These are phyloP conservation scores for Pyricularia pennisetigena DNA, from an alignment of 2,329 filamentous ascomycete species.

Conservation along the genomic window DNA sequence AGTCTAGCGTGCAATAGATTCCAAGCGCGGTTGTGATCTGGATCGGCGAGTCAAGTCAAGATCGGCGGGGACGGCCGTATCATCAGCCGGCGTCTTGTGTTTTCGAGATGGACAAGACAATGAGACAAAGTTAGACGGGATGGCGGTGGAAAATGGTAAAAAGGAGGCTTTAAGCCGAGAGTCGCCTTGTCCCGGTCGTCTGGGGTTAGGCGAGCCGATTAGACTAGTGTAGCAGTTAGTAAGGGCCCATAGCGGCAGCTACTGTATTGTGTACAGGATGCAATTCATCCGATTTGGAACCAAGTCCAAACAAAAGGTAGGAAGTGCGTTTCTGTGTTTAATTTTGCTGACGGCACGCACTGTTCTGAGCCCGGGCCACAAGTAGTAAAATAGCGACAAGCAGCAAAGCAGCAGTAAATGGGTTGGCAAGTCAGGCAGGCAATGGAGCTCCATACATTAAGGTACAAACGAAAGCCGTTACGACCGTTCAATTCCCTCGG, in stretches of 20 bases:
- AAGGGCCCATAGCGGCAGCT: neutral
- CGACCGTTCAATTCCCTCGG: slow-evolving; percentile 1
- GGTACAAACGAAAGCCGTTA: neutral
- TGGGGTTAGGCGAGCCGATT: neutral
- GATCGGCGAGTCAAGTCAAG: neutral
- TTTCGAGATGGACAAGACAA: neutral
- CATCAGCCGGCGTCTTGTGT: neutral
- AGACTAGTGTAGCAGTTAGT: neutral
- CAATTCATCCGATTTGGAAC: neutral
- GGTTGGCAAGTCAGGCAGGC: neutral
- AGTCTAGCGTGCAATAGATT: neutral
- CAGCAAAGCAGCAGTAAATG: no score
- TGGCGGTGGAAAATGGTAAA: neutral
- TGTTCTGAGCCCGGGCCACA: neutral
- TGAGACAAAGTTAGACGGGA: neutral
- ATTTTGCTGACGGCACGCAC: neutral
- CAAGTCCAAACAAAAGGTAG: neutral
- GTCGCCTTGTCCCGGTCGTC: neutral
- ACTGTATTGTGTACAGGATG: neutral
- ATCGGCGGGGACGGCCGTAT: neutral
- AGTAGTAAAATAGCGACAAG: neutral
- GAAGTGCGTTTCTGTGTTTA: neutral
- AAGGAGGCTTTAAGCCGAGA: neutral
- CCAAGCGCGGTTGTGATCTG: neutral
- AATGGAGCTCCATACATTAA: neutral